Percentiles rank a stretch among this genome's conserved stretches.
phyloP scores from a whole-genome alignment of 1,284 basidiomycete species.

The Cryptococcus sp. region DNA sequence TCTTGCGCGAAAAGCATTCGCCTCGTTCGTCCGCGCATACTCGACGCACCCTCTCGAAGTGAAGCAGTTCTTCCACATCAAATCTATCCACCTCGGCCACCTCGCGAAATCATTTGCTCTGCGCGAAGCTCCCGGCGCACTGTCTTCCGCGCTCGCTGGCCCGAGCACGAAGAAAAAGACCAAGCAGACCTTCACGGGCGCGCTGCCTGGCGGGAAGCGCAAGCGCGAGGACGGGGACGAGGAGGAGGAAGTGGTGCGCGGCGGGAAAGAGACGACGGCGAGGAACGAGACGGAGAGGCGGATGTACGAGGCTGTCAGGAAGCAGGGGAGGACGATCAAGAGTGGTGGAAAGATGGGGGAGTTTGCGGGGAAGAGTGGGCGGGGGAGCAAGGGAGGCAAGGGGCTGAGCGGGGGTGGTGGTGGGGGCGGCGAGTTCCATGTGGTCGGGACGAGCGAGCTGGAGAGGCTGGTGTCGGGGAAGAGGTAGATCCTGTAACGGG shows the following conservation, averaged over 20 bases:
- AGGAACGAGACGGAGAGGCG: constrained; percentile 66
- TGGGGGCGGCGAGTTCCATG: constrained; percentile 71
- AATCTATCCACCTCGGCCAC: constrained; percentile 90
- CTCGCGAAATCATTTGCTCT: constrained; percentile 94
- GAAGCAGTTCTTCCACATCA: constrained; percentile 93
- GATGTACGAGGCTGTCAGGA: constrained; percentile 83
- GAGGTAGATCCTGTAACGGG: neutral
- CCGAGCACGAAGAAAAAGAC: constrained; percentile 51
- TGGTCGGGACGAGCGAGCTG: constrained; percentile 64
- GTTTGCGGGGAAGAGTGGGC: constrained; percentile 68
- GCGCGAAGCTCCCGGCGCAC: constrained; percentile 80
- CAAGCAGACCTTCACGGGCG: constrained; percentile 30
- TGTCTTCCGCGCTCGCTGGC: constrained; percentile 48
- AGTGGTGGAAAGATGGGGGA: constrained; percentile 74
- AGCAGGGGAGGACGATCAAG: constrained; percentile 76
- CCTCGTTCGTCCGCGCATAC: constrained; percentile 92
- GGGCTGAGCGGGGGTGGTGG: constrained; percentile 28
- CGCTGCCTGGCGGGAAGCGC: constrained; percentile 2
- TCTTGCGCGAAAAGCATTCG: constrained; percentile 79
- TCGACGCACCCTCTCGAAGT: constrained; percentile 94
- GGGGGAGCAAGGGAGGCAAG: constrained; percentile 68
- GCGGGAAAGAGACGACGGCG: constrained; percentile 45
- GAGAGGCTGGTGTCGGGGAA: constrained; percentile 58
- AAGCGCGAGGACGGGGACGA: constrained; percentile 37
- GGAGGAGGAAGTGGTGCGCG: constrained; percentile 48